Evolutionary conservation across 2,329 filamentous ascomycete genomes (phyloP), one percentile per base, ranked within the genome.

Genomic region (Clathrospora elynae): DNA sequence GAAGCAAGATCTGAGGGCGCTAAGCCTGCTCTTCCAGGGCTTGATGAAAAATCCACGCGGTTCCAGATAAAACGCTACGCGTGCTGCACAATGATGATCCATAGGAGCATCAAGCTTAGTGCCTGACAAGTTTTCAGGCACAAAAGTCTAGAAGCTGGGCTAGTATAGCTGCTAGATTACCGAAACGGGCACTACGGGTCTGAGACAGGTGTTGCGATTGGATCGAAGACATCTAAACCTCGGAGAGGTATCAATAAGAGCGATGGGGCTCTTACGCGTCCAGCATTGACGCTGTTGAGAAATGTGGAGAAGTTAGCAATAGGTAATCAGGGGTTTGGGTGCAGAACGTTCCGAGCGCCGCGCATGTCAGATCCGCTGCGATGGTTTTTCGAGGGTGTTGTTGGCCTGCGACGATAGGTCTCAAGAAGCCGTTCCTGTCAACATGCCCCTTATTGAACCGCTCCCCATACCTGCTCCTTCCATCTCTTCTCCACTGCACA

Each of bases 261-360:
- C 37, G 42, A 51, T 51, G 48, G 49, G 45, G 45, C 57, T 64
- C 55, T 63, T 61, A 67, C 66, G 62, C 62, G 63, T 62, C 61
- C 53, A 57, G 55, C 58, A 41, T 55, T 53, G 26, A 45, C 47
- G 53, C 44, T 51, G 60, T 55, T 53, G 54, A 60, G 52, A 61
- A 56, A 40, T 57, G 61, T 67, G 62, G 64, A 54, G 63, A 55
- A 31, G 37, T 46, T 52, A 47, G 49, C 46, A 30, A 46, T 39
- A 55, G 44, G 55, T n/a, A n/a, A n/a, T n/a, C 46, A 51, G 53
- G 42, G 31, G 32, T 46, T 43, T 24, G 39, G 42, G 40, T 42
- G 30, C 48, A 42, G 30, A 25, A 35, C 43, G 59, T 62, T 61
- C 61, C 57, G n/a, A 63, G 48, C 50, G 40, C 44, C 25, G 9